A percentile compares a stretch with the other conserved stretches of the same genome.
phyloP scores from a whole-genome alignment of 2,329 filamentous ascomycete species.

The Cordyceps pruinosa region DNA sequence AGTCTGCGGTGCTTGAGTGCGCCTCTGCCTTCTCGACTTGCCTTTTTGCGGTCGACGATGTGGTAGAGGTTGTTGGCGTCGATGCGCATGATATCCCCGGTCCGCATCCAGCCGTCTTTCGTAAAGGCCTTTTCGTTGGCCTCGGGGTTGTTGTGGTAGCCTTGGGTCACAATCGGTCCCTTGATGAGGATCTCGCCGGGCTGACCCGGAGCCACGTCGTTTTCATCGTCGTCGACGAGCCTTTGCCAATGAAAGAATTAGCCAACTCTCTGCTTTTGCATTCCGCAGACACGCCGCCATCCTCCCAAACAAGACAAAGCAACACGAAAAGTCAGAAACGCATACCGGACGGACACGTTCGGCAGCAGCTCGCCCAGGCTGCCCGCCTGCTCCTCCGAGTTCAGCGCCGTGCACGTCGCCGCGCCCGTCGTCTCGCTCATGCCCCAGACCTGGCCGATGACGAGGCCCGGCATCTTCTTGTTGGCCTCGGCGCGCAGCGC shows the following conservation, averaged over 20 bases:
- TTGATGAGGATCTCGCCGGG: constrained; percentile 60
- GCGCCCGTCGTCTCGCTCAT: constrained; percentile 48
- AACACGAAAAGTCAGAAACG: not conserved
- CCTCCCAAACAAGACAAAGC: not conserved
- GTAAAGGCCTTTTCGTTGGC: constrained; percentile 56
- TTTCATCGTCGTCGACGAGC: constrained; percentile 33
- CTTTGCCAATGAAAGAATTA: constrained; percentile 15
- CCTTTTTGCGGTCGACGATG: constrained; percentile 75
- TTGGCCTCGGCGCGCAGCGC: constrained; percentile 46
- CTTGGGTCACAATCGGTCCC: constrained; percentile 65
- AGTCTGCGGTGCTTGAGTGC: too few species aligned
- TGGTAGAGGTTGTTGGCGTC: constrained; percentile 60
- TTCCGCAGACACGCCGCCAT: not conserved
- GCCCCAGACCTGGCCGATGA: constrained; percentile 50
- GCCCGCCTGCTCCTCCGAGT: constrained; percentile 36
- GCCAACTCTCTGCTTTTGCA: too few species aligned
- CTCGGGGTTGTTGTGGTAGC: constrained; percentile 62
- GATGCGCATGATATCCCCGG: constrained; percentile 70
- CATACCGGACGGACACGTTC: constrained; percentile 22
- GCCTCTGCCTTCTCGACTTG: constrained; percentile 15
- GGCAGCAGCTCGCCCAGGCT: constrained; percentile 33
- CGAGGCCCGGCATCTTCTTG: constrained; percentile 39
- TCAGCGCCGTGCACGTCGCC: constrained; percentile 38
- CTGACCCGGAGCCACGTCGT: constrained; percentile 32
- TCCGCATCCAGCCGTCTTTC: constrained; percentile 60